Conservation (phyloP, 2,329 filamentous ascomycete genomes). For the Diaporthe australafricana region DNA sequence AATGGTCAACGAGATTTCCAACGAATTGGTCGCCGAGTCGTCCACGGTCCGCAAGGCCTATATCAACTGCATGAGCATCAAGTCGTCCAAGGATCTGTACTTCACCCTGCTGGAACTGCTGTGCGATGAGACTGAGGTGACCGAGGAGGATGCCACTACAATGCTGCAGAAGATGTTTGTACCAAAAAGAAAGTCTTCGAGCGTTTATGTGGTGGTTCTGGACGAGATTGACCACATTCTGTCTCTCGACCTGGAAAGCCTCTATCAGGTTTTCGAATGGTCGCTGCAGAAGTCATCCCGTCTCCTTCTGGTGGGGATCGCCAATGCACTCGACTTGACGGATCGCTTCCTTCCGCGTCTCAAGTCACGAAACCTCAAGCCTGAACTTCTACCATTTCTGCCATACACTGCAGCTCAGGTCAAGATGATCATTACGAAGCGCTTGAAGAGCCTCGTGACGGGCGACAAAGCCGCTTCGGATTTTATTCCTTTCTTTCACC, state of each 20-base stretch:
- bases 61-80: conserved; percentile 98
- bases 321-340: conserved; percentile 94
- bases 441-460: conserved; percentile 80
- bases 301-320: conserved; percentile 89
- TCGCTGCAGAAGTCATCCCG: conserved; percentile 84
- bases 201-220: conserved; percentile 84
- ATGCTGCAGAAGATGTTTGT: conserved; percentile 79
- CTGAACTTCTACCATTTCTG: conserved; percentile 88
- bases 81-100: conserved; percentile 87
- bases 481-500: conserved; percentile 89
- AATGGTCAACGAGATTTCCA: conserved; percentile 84
- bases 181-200: conserved; percentile 65
- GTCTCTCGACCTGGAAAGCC: conserved; percentile 85
- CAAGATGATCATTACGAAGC: conserved; percentile 85
- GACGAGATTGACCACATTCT: conserved; percentile 97
- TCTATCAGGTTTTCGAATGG: conserved; percentile 98
- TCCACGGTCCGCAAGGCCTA: conserved; percentile 75
- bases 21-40: conserved; percentile 63
- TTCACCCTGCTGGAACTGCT: conserved; percentile 80
- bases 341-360: conserved; percentile 94
- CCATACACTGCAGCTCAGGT: conserved; percentile 92
- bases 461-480: conserved; percentile 62
- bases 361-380: conserved; percentile 92
- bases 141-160: conserved; percentile 75
- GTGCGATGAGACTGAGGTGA: conserved; percentile 66